A percentile compares a stretch with the other conserved stretches of the same genome.
Conservation (phyloP, 371 early-diverging fungal genomes). For the Mortierella sp. region DNA sequence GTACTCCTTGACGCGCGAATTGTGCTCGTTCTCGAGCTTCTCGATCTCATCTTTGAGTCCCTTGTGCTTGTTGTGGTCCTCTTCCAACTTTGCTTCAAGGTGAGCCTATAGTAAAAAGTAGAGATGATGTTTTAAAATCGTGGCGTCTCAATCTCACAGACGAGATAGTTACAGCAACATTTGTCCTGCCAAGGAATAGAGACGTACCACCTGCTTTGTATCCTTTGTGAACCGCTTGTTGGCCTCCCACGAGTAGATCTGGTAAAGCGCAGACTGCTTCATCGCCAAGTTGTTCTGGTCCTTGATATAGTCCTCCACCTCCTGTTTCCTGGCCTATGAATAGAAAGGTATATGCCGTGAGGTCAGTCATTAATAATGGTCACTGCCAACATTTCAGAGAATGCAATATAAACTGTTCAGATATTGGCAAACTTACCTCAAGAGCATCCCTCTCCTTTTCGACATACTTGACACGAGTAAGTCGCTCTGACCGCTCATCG, state of each 20-base stretch:
- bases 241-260: constrained; percentile 71
- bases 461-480: constrained; percentile 88
- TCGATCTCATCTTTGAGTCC: constrained; percentile 70
- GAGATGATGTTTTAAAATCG: background rate
- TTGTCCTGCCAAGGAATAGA: no score
- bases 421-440: constrained; percentile 63
- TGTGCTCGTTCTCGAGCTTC: constrained; percentile 69
- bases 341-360: background rate
- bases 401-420: background rate
- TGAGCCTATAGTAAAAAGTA: constrained; percentile 55
- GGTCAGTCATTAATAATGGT: background rate
- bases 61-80: constrained; percentile 70
- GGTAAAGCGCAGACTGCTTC: constrained; percentile 84
- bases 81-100: constrained; percentile 65
- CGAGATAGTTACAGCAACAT: background rate
- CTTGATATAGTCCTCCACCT: constrained; percentile 86
- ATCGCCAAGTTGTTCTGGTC: constrained; percentile 84
- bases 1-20: constrained; percentile 70
- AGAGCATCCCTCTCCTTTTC: constrained; percentile 85
- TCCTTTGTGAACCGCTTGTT: constrained; percentile 63
- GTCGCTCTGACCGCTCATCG: constrained; percentile 85
- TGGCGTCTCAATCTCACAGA: background rate
- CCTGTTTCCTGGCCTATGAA: constrained; percentile 80
- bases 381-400: background rate
- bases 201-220: constrained; percentile 62